phyloP scores from a whole-genome alignment of 73 alveolate genomes.

The Uronychia setigera region DNA sequence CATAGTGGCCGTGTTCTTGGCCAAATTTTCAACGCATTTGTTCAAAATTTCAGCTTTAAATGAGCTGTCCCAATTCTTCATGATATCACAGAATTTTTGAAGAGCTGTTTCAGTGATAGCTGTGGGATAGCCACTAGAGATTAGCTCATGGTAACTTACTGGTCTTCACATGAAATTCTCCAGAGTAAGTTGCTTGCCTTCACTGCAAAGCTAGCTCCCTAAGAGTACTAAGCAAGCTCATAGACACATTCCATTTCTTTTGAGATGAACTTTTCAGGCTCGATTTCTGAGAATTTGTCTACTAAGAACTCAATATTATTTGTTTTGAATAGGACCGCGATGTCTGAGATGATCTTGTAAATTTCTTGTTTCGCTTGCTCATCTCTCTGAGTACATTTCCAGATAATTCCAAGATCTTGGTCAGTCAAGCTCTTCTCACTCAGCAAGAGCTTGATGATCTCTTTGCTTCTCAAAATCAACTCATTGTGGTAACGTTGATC shows the following conservation, averaged over 20 bases:
- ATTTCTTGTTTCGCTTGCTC: slow-evolving; percentile 71
- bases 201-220: not conserved
- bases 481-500: slow-evolving; percentile 56
- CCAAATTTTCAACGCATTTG: slow-evolving; percentile 8
- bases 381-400: slow-evolving; percentile 67
- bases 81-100: slow-evolving; percentile 35
- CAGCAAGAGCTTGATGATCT: slow-evolving; percentile 62
- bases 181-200: slow-evolving; percentile 22
- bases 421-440: slow-evolving; percentile 56
- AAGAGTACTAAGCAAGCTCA: slow-evolving; percentile 62
- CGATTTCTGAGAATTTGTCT: slow-evolving; percentile 47
- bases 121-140: not conserved
- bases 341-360: slow-evolving; percentile 64
- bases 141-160: not conserved
- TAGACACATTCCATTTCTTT: slow-evolving; percentile 67
- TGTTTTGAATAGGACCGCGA: slow-evolving; percentile 28
- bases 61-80: slow-evolving; percentile 41
- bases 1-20: not conserved
- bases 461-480: slow-evolving; percentile 74
- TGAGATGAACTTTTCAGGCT: slow-evolving; percentile 56
- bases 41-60: not conserved
- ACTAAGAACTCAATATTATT: slow-evolving; percentile 57
- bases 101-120: slow-evolving; percentile 31
- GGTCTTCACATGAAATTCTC: slow-evolving; percentile 22
- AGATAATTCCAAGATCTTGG: slow-evolving; percentile 52